These are phyloP conservation scores for Sporothrix globosa DNA, from an alignment of 2,329 filamentous ascomycete genomes.

Conservation along the genomic window DNA sequence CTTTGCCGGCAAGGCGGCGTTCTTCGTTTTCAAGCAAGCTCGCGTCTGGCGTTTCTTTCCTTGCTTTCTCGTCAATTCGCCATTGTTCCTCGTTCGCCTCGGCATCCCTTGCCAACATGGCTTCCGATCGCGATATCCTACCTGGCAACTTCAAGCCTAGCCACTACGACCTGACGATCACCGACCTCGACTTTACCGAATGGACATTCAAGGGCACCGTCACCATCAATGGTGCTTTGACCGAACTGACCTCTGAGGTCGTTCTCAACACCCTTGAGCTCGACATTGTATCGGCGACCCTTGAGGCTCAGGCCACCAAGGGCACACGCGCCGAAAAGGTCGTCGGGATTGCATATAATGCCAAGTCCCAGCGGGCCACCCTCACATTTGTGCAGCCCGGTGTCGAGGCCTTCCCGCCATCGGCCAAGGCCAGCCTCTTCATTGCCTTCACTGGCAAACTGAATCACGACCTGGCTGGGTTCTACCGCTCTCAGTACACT, in stretches of 20 bases:
- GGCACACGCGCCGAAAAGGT: constrained; percentile 61
- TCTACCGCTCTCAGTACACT: constrained; percentile 87
- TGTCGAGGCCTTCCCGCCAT: constrained; percentile 57
- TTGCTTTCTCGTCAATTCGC: background rate
- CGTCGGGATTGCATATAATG: constrained; percentile 75
- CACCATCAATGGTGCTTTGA: constrained; percentile 72
- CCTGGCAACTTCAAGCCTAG: constrained; percentile 71
- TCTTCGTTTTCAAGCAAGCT: constrained; percentile 1
- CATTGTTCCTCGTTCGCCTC: constrained; percentile 13
- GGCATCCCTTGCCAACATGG: constrained; percentile 47
- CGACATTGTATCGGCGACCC: constrained; percentile 68
- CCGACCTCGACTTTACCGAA: constrained; percentile 73
- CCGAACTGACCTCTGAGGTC: constrained; percentile 72
- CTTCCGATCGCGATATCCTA: constrained; percentile 62
- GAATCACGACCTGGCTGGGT: constrained; percentile 96
- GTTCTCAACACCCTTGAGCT: constrained; percentile 85
- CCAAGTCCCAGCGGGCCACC: constrained; percentile 79
- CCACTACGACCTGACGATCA: constrained; percentile 84
- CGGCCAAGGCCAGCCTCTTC: constrained; percentile 65
- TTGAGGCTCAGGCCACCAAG: constrained; percentile 62
- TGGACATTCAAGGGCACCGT: constrained; percentile 85
- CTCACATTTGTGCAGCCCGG: constrained; percentile 69
- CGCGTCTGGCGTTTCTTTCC: background rate
- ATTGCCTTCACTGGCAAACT: constrained; percentile 72
- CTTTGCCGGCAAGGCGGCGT: constrained; percentile 1